Base-by-base conservation (phyloP, 169 alveolate genomes). In the Cryptosporidium tyzzeri region DNA sequence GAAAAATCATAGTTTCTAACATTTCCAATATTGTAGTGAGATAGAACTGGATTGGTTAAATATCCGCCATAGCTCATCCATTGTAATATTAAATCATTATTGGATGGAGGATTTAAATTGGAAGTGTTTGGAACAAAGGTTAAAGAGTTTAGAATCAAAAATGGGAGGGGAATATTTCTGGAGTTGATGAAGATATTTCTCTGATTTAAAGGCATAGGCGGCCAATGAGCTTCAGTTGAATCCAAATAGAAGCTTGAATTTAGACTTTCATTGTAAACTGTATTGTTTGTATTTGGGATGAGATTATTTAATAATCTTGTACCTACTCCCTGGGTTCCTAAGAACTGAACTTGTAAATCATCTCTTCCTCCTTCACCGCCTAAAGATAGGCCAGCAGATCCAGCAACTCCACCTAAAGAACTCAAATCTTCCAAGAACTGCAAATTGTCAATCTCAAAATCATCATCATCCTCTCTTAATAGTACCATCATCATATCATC, bases 401-500 rank as follows among this genome's bases (percentile, higher is more conserved):
- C 71, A 33, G 50, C 31, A 1, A 35, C 44, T n/a, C 73, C 39
- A n/a, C 51, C 61, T 14, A 80, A 33, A 12, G 87, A 41, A 12
- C 69, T 70, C 16, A 80, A 50, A n/a, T 62, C 75, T 29, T 80
- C 87, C 80, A 80, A 48, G n/a, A 80, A 44, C 50, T 44, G 61
- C n/a, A 80, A 44, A 45, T 80, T 80, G 18, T 80, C 87, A 2
- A 80, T 12, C 16, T 80, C 87, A 62, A 80, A 80, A 29, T 80
- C 87, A 12, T 75, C 87, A 35, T 80, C 87, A 4, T 73, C 86
- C 4, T 80, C 87, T 18, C 87, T 59, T 26, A 80, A 37, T 50
- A 80, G 44, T n/a, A 80, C 87, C 87, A 80, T 80, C 87, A 80
- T 80, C 87, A 80, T 80, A 80, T 80, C 87, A 41, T 80, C 87